Conservation (phyloP, 1,284 basidiomycete species). For the Gomphus bonarii region DNA sequence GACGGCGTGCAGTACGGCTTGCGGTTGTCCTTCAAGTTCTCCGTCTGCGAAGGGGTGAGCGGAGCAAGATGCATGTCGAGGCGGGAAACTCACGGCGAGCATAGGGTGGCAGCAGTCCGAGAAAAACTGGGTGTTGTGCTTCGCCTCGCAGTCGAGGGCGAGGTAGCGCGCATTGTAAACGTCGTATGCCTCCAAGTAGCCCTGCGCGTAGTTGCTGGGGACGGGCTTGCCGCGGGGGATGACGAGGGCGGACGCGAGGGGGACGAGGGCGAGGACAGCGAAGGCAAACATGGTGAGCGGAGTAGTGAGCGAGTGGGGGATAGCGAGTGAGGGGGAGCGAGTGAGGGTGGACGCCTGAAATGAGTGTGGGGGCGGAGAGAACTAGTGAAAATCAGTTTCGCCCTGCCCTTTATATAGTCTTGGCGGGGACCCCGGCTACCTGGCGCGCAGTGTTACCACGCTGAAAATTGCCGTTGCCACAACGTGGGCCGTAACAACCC, state of each 20-base stretch:
- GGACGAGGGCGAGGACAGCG: constrained; percentile 22
- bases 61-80: neutral
- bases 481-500: neutral
- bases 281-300: constrained; percentile 36
- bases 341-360: neutral
- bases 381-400: neutral
- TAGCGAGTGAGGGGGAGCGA: constrained; percentile 9
- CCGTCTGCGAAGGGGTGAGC: constrained; percentile 23
- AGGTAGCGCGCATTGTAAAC: constrained; percentile 58
- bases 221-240: constrained; percentile 31
- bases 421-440: neutral
- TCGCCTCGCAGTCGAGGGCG: constrained; percentile 40
- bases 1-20: constrained; percentile 40
- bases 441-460: neutral
- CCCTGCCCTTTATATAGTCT: neutral
- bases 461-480: neutral
- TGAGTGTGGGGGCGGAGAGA: neutral
- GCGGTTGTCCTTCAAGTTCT: constrained; percentile 38
- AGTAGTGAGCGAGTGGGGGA: constrained; percentile 16
- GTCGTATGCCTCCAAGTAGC: constrained; percentile 44
- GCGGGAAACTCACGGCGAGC: constrained; percentile 13
- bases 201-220: constrained; percentile 25
- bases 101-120: constrained; percentile 47
- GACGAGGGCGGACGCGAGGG: constrained; percentile 19
- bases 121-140: constrained; percentile 64